Percentiles rank a stretch among this genome's conserved stretches.
Evolutionary conservation across 2,329 filamentous ascomycete species (phyloP).

Genomic region (Penicillium sp.): DNA sequence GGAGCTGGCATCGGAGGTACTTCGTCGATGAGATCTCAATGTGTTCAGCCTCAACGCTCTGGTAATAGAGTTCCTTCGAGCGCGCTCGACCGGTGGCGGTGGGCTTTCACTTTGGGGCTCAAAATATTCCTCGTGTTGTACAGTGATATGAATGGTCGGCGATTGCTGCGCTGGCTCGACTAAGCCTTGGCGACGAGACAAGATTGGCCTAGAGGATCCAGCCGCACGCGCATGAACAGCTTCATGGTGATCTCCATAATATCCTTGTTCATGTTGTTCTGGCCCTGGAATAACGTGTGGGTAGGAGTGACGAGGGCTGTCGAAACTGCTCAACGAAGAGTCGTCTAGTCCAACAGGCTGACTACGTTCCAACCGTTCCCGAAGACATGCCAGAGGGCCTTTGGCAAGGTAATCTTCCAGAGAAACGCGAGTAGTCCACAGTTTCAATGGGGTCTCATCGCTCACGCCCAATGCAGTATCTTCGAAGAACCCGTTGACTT

Average conservation of each 20-base stretch:
- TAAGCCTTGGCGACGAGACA: slow-evolving; percentile 26
- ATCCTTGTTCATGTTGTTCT: slow-evolving; percentile 5
- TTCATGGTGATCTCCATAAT: slow-evolving; percentile 1
- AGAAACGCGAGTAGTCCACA: slow-evolving; percentile 30
- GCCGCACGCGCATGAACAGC: not conserved
- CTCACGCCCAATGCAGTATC: slow-evolving; percentile 53
- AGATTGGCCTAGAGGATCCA: slow-evolving; percentile 14
- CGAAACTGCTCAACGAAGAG: slow-evolving; percentile 30
- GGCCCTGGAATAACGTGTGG: slow-evolving; percentile 13
- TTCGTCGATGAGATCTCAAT: slow-evolving; percentile 9
- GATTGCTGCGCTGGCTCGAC: slow-evolving; percentile 12
- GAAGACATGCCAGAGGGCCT: slow-evolving; percentile 53
- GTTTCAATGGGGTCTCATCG: slow-evolving; percentile 36
- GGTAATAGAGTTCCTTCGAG: slow-evolving; percentile 7
- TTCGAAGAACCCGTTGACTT: slow-evolving; percentile 58
- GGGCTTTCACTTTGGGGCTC: slow-evolving; percentile 16
- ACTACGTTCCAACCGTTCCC: slow-evolving; percentile 46
- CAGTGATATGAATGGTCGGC: slow-evolving; percentile 29
- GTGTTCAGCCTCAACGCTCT: slow-evolving; percentile 10
- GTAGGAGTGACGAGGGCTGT: slow-evolving; percentile 23
- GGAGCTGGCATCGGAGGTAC: slow-evolving; percentile 16
- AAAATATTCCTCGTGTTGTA: slow-evolving; percentile 21
- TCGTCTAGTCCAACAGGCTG: slow-evolving; percentile 25
- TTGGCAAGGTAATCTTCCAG: slow-evolving; percentile 50
- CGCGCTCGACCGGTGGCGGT: slow-evolving; percentile 8